phyloP scores from a whole-genome alignment of 768 basidiomycete genomes.

The Clitopilus passeckerianus region DNA sequence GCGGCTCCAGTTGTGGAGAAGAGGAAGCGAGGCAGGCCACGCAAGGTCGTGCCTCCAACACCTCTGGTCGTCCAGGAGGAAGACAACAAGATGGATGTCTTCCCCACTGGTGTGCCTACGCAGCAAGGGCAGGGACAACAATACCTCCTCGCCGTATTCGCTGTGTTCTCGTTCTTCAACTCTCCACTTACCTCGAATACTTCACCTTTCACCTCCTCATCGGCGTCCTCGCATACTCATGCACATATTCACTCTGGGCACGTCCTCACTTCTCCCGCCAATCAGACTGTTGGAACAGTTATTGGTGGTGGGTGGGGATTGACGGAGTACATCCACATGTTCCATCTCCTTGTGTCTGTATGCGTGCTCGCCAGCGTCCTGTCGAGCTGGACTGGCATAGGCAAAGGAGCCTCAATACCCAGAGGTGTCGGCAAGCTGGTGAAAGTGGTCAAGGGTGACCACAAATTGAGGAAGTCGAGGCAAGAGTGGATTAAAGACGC shows the following conservation, averaged over 20 bases:
- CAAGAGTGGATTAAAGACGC: constrained; percentile 23
- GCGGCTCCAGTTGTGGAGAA: constrained; percentile 46
- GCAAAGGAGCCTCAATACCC: constrained; percentile 8
- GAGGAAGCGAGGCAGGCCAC: constrained; percentile 79
- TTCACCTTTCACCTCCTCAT: constrained; percentile 16
- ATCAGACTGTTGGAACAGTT: constrained; percentile 18
- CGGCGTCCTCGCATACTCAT: constrained; percentile 2
- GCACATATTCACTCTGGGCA: constrained; percentile 53
- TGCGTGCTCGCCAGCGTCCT: constrained; percentile 56
- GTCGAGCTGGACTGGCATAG: constrained; percentile 32
- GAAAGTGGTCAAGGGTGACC: not conserved
- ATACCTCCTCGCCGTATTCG: constrained; percentile 79
- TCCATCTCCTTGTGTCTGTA: constrained; percentile 64
- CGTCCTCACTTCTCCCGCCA: constrained; percentile 34
- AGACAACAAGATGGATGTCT: constrained; percentile 3
- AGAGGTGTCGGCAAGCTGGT: not conserved
- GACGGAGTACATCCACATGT: constrained; percentile 51
- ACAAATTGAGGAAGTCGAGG: constrained; percentile 7
- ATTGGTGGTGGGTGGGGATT: constrained; percentile 31
- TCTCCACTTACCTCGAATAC: constrained; percentile 53
- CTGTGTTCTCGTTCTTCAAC: constrained; percentile 84
- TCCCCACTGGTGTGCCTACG: constrained; percentile 6
- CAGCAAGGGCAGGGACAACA: constrained; percentile 39
- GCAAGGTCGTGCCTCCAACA: constrained; percentile 58
- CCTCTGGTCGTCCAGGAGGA: constrained; percentile 8